Evolutionary conservation across 305 asterid genomes (phyloP).

Genomic region (Fraxinus latifolia): DNA sequence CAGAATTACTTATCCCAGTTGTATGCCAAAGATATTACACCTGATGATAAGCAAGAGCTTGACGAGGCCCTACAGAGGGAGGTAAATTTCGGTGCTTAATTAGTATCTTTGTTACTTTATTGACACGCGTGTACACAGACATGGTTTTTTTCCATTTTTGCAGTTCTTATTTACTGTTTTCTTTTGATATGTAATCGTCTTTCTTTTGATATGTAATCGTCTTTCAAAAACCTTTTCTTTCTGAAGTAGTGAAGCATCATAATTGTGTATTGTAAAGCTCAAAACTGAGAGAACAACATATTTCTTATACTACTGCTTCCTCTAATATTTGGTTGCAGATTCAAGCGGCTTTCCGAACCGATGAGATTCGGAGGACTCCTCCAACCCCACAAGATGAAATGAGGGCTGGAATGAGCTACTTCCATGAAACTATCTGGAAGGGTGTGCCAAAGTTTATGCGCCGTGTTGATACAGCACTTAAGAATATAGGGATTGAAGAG

Average conservation of each 20-base stretch:
- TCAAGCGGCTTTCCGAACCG: constrained; percentile 99
- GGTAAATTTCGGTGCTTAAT: constrained; percentile 38
- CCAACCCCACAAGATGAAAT: constrained; percentile 98
- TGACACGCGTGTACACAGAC: background rate
- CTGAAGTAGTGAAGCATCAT: background rate
- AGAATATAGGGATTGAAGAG: constrained; percentile 83
- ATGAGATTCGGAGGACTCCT: constrained; percentile 87
- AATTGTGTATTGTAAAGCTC: background rate
- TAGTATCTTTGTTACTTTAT: background rate
- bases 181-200: background rate
- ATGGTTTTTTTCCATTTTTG: background rate
- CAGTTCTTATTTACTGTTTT: background rate
- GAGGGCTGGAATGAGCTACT: constrained; percentile 99
- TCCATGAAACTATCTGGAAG: constrained; percentile 96
- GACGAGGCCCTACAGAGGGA: constrained; percentile 93
- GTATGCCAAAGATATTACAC: constrained; percentile 75
- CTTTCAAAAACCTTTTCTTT: background rate
- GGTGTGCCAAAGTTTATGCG: constrained; percentile 92
- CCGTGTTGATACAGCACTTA: constrained; percentile 93
- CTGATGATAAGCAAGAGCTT: constrained; percentile 90
- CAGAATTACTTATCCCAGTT: constrained; percentile 79
- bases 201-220: background rate
- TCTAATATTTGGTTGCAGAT: constrained; percentile 41
- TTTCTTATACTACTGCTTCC: background rate
- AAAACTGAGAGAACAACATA: background rate